Evolutionary conservation across 2,329 filamentous ascomycete species (phyloP), one percentile per base, ranked within the genome.

Genomic region (Hypoxylon sp.): DNA sequence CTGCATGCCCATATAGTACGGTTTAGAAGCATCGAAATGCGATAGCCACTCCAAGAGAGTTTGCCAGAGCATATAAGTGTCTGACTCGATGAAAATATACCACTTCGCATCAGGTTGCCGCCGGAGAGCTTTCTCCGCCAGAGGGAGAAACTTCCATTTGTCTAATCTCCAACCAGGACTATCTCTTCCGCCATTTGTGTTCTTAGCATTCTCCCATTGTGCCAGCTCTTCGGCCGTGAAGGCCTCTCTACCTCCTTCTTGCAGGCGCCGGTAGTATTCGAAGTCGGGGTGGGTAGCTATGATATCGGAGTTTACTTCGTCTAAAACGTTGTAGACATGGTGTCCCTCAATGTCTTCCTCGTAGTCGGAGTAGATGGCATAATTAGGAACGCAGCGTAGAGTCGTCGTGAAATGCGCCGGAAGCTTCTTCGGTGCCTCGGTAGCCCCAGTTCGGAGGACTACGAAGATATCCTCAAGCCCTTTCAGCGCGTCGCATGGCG

Each of bases 41-140:
- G 78, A 77, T 21, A 89, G 78, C 84, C 85, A 88, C 23, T 80
- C 75, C 14, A 87, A 71, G 41, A 88, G 69, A 30, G 85, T 86
- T 32, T 80, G 76, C 79, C 85, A 85, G 8, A 85, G 78, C 41
- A 88, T 74, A 68, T 86, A 88, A 0, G 85, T 88, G 71, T 89
- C 87, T 0, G 84, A 82, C 69, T 88, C 86, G 48, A 87, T 82
- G 73, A 89, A 89, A 59, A 87, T 77, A 65, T 82, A 89, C 86
- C 86, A 89, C 58, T 83, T 84, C 46, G 83, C 82, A 25, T 85
- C 75, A 1, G 82, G 82, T 37, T 76, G 71, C 53, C 78, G 71
- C n/a, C 53, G 64, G 41, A 74, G 61, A 5, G 84, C 80, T 69
- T 83, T 81, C 69, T 85, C 82, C 2, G 84, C 81, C 78, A 87